These are phyloP conservation scores for Didymella glomerata DNA, from an alignment of 2,329 filamentous ascomycete species.

Conservation along the genomic window DNA sequence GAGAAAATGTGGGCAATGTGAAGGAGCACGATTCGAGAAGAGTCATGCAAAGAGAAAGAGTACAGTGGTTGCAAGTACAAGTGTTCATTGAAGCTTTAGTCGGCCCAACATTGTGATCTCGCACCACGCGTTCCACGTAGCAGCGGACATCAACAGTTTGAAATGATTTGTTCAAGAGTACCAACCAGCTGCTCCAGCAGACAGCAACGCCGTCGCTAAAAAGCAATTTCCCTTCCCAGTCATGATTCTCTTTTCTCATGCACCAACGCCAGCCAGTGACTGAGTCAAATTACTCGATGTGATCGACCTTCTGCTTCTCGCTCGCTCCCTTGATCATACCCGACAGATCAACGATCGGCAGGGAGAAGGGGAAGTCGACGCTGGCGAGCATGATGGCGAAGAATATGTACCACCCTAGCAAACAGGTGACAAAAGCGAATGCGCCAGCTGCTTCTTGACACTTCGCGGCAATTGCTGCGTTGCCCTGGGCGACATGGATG, in stretches of 20 bases:
- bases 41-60: no score
- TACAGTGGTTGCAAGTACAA: neutral
- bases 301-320: slow-evolving; percentile 41
- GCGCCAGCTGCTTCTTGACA: slow-evolving; percentile 57
- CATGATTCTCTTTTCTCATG: neutral
- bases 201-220: slow-evolving; percentile 7
- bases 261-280: neutral
- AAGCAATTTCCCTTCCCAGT: neutral
- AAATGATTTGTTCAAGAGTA: neutral
- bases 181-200: neutral
- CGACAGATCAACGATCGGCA: slow-evolving; percentile 60
- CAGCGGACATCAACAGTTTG: neutral
- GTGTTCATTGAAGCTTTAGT: neutral
- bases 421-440: slow-evolving; percentile 57
- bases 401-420: slow-evolving; percentile 64
- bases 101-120: neutral
- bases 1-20: no score
- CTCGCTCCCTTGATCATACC: slow-evolving; percentile 56
- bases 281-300: slow-evolving; percentile 33
- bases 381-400: slow-evolving; percentile 62
- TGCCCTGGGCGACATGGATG: slow-evolving; percentile 62
- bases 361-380: slow-evolving; percentile 61
- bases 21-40: no score
- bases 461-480: slow-evolving; percentile 36
- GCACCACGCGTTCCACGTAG: neutral